A percentile compares a stretch with the other conserved stretches of the same genome.
These are phyloP conservation scores for Pichia heedii DNA, from an alignment of 805 yeast species.

Conservation along the genomic window DNA sequence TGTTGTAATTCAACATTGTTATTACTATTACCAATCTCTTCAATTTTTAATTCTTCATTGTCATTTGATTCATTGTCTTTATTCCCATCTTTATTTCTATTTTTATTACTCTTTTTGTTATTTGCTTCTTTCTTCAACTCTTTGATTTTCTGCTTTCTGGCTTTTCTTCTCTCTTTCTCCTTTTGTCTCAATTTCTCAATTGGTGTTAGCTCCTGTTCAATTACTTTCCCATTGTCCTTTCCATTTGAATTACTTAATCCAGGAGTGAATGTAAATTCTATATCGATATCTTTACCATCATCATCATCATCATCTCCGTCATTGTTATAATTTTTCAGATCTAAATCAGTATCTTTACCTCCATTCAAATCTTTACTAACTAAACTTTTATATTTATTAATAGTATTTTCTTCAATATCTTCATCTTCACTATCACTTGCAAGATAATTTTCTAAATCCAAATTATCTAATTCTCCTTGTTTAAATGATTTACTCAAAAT, in stretches of 20 bases:
- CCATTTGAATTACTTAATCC: slow-evolving; percentile 38
- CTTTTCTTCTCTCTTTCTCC: slow-evolving; percentile 86
- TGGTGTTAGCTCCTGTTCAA: slow-evolving; percentile 53
- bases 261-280: slow-evolving; percentile 95
- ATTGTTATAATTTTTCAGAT: too few species aligned
- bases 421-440: slow-evolving; percentile 68
- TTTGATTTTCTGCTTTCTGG: slow-evolving; percentile 70
- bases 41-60: slow-evolving; percentile 54
- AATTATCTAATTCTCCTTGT: slow-evolving; percentile 79
- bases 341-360: slow-evolving; percentile 1
- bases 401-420: slow-evolving; percentile 34
- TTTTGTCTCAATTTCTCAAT: slow-evolving; percentile 75
- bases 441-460: slow-evolving; percentile 87
- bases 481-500: slow-evolving; percentile 74
- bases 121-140: slow-evolving; percentile 47
- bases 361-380: not conserved
- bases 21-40: slow-evolving; percentile 71
- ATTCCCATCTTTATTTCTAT: slow-evolving; percentile 19
- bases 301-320: slow-evolving; percentile 35
- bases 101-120: slow-evolving; percentile 27
- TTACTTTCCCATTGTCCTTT: slow-evolving; percentile 29
- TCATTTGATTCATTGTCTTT: slow-evolving; percentile 27
- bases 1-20: slow-evolving; percentile 43
- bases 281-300: slow-evolving; percentile 71
- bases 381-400: slow-evolving; percentile 54